Evolutionary conservation across 306 rosid genomes (phyloP).

Genomic region (Heteromeles arbutifolia): DNA sequence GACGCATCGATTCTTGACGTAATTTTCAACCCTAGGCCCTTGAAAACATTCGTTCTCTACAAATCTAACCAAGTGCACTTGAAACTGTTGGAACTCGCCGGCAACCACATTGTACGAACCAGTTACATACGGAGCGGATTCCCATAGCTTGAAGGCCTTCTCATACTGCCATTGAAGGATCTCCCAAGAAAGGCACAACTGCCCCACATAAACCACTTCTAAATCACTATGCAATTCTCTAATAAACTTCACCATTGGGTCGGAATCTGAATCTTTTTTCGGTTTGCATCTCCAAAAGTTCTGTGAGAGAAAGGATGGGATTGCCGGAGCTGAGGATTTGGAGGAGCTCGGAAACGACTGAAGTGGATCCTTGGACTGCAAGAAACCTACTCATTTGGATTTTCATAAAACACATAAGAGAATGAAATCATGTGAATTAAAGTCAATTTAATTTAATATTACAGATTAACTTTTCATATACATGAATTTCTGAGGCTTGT

Average conservation of each 20-base stretch:
- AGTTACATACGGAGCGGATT: slow-evolving; percentile 22
- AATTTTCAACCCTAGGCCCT: slow-evolving; percentile 69
- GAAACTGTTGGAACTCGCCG: slow-evolving; percentile 70
- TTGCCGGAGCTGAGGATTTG: slow-evolving; percentile 30
- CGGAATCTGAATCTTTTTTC: slow-evolving; percentile 32
- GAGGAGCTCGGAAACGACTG: slow-evolving; percentile 37
- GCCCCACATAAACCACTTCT: slow-evolving; percentile 89
- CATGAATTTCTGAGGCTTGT: slow-evolving; percentile 14
- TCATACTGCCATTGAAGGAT: slow-evolving; percentile 79
- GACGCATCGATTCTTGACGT: slow-evolving; percentile 62
- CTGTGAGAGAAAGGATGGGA: slow-evolving; percentile 38
- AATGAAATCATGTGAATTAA: background rate
- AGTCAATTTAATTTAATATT: slow-evolving; percentile 7
- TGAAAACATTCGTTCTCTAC: slow-evolving; percentile 75
- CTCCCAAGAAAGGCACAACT: slow-evolving; percentile 94
- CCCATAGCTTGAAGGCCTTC: slow-evolving; percentile 56
- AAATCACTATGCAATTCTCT: slow-evolving; percentile 61
- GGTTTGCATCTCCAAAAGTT: slow-evolving; percentile 35
- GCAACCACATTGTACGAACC: slow-evolving; percentile 57
- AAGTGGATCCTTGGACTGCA: slow-evolving; percentile 77
- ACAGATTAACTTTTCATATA: slow-evolving; percentile 16
- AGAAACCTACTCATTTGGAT: slow-evolving; percentile 33
- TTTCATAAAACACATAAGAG: slow-evolving; percentile 12
- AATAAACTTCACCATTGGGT: slow-evolving; percentile 46
- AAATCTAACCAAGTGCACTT: slow-evolving; percentile 71